Base-by-base conservation (phyloP, 768 basidiomycete genomes). In the Amanita brunnescens region DNA sequence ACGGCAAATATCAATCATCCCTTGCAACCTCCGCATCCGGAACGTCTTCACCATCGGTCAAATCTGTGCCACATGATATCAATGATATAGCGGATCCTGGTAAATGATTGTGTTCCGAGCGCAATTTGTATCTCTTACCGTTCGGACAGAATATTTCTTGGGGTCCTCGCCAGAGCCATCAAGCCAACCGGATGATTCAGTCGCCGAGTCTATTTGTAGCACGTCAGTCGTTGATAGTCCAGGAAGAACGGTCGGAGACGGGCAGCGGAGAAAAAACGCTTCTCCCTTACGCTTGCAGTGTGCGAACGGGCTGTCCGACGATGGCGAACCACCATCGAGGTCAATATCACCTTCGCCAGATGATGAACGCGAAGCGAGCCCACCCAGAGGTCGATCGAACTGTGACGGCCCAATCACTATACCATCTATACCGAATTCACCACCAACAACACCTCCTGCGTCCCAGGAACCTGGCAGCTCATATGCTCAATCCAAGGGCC, bases 401-500 rank as follows among this genome's bases (percentile, higher is more conserved):
- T 13, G 26, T 18, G 29, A 35, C n/a, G 10, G 39, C 6, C 39
- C 14, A 9, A 20, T 21, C 30, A 24, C 33, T n/a, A 20, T 42
- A 40, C 39, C 38, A 16, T 18, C 49, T 10, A 38, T 38, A 18
- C 37, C 29, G 18, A 42, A 42, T 37, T 42, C 49, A 6, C 6
- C 24, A 5, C 49, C 40, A 30, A 16, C 49, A 21, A 13, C 33
- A 20, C 39, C 57, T 57, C 6, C 56, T 56, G 26, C 49, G 14
- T 29, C 6, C 38, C 18, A 39, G 18, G 26, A 24, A 50, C 37
- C 26, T 33, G 35, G 18, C 18, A 10, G n/a, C n/a, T n/a, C n/a
- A n/a, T 58, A 58, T 12, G 67, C 79, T 57, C 79, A 85, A 55
- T 85, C 81, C 61, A 78, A 79, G 58, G 68, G 75, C 47, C 87